A percentile compares a stretch with the other conserved stretches of the same genome.
These are phyloP conservation scores for Gardenia jasminoides DNA, from an alignment of 257 asterid genomes.

Conservation along the genomic window DNA sequence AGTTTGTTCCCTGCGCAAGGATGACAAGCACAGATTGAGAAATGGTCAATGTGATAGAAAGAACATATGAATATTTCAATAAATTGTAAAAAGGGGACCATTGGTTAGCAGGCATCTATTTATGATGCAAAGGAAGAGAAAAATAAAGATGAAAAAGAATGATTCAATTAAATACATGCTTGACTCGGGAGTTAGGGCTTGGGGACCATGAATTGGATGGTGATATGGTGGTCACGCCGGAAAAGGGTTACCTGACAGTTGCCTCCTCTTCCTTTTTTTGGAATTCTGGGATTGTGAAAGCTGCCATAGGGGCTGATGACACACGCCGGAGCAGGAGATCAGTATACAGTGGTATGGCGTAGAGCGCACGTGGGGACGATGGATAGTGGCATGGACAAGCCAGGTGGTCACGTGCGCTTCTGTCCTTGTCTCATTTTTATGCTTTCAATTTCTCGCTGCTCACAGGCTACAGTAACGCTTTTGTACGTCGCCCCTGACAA, in stretches of 20 bases:
- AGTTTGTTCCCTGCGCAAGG: too few relatives aligned
- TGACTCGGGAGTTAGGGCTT: not conserved
- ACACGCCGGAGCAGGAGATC: not conserved
- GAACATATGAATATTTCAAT: too few relatives aligned
- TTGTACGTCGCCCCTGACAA: not conserved
- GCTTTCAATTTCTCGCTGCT: too few relatives aligned
- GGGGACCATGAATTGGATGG: too few relatives aligned
- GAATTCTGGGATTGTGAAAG: constrained; percentile 8
- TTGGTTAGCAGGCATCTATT: not conserved
- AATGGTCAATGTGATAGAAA: too few relatives aligned
- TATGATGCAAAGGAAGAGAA: not conserved
- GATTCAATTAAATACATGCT: not conserved
- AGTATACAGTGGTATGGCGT: not conserved
- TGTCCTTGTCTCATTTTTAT: not conserved
- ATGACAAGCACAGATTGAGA: too few relatives aligned
- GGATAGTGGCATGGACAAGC: not conserved
- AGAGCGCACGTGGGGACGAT: constrained; percentile 9
- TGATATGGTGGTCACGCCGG: constrained; percentile 10
- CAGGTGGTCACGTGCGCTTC: constrained; percentile 23
- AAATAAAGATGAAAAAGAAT: not conserved
- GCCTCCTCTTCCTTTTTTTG: too few relatives aligned
- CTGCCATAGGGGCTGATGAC: constrained; percentile 6
- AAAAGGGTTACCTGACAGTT: not conserved
- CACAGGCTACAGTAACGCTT: not conserved
- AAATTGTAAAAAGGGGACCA: not conserved